Conservation (phyloP, 23 red algal genomes). For the Gracilaria gracilis region DNA sequence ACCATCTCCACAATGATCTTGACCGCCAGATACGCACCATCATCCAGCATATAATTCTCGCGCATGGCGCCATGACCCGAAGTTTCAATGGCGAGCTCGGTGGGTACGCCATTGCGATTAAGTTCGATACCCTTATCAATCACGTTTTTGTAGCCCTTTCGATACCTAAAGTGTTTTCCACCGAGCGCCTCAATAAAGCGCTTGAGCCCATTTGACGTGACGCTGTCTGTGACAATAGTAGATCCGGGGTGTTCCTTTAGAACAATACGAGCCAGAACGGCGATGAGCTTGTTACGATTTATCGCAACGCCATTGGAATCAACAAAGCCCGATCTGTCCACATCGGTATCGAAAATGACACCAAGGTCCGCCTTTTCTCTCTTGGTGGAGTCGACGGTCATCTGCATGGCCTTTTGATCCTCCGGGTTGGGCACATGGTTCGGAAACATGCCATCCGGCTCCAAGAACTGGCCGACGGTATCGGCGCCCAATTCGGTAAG, state of each 20-base stretch:
- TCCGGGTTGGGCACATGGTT: slow-evolving; percentile 97
- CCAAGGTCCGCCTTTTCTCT: slow-evolving; percentile 77
- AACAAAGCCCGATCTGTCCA: slow-evolving; percentile 82
- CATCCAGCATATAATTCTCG: slow-evolving; percentile 96
- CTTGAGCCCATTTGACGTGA: slow-evolving; percentile 83
- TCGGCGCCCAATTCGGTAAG: slow-evolving; percentile 80
- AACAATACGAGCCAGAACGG: slow-evolving; percentile 79
- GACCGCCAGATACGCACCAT: slow-evolving; percentile 95
- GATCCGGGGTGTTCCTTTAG: slow-evolving; percentile 76
- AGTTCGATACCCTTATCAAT: slow-evolving; percentile 94
- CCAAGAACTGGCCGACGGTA: slow-evolving; percentile 85
- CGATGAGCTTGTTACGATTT: slow-evolving; percentile 92
- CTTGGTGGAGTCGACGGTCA: slow-evolving; percentile 59
- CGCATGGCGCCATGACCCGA: slow-evolving; percentile 95
- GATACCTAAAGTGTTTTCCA: slow-evolving; percentile 87
- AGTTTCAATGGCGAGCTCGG: slow-evolving; percentile 86
- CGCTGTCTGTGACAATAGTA: slow-evolving; percentile 90
- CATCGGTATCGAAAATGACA: slow-evolving; percentile 94
- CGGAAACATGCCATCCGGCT: slow-evolving; percentile 95
- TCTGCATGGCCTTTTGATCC: slow-evolving; percentile 74
- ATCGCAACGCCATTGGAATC: slow-evolving; percentile 66
- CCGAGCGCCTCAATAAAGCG: slow-evolving; percentile 82
- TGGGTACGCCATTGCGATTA: slow-evolving; percentile 66
- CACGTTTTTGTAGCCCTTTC: slow-evolving; percentile 96
- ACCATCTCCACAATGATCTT: slow-evolving; percentile 95